These are phyloP conservation scores for Leccinum imitatum DNA, from an alignment of 768 basidiomycete genomes.

Conservation along the genomic window DNA sequence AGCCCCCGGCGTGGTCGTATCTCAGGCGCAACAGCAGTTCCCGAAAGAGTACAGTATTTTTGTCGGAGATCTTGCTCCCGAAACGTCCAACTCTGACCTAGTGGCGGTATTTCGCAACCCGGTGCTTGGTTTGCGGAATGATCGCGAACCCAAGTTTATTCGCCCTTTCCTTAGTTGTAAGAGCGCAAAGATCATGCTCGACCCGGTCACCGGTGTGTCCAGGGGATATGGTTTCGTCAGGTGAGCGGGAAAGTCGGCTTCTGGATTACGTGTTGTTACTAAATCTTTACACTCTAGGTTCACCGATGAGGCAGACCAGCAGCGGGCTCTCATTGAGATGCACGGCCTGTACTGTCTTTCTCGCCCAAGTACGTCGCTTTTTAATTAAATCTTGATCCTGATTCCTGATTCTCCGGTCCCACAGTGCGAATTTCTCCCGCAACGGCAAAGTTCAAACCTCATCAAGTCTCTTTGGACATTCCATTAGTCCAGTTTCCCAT, in stretches of 20 bases:
- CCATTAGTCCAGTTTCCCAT: conserved; percentile 47
- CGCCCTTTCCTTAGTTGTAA: conserved; percentile 89
- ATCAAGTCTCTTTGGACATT: conserved; percentile 44
- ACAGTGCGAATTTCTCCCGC: conserved; percentile 90
- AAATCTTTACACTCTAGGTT: conserved; percentile 50
- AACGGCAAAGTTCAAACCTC: conserved; percentile 81
- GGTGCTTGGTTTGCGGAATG: conserved; percentile 78
- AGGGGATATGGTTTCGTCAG: conserved; percentile 93
- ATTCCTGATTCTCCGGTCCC: conserved; percentile 31
- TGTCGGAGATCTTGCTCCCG: conserved; percentile 90
- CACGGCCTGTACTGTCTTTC: conserved; percentile 88
- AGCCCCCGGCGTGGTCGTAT: conserved; percentile 27
- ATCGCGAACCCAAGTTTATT: conserved; percentile 86
- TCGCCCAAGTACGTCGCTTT: conserved; percentile 67
- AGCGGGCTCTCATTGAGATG: conserved; percentile 89
- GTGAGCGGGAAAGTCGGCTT: conserved; percentile 38
- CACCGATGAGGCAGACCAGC: conserved; percentile 84
- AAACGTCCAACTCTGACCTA: conserved; percentile 94
- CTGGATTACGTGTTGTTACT: conserved; percentile 3
- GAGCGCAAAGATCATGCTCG: conserved; percentile 94
- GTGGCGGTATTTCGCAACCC: conserved; percentile 92
- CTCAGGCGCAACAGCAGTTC: conserved; percentile 51
- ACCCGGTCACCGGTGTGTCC: conserved; percentile 85
- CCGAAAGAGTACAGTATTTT: conserved; percentile 92
- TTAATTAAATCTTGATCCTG: conserved; percentile 2